Conservation (phyloP, 345 rosid genomes). For the Carallia brachiata region DNA sequence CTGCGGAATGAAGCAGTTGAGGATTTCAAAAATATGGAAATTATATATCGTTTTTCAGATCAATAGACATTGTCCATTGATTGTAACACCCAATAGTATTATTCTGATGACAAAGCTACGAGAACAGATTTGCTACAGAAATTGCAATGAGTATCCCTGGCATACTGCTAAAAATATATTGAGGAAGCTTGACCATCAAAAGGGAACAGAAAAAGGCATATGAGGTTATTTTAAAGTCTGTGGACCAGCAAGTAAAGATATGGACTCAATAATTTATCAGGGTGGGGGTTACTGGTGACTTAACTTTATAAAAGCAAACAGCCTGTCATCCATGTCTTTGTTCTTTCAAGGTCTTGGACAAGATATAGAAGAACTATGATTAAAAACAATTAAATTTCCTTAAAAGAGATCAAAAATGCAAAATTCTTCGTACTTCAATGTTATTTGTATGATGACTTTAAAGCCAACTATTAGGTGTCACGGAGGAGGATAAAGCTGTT, state of each 20-base stretch:
- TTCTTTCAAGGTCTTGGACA: not conserved
- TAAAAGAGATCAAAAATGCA: not conserved
- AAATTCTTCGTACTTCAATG: constrained; percentile 12
- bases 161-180: not conserved
- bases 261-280: not conserved
- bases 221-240: not conserved
- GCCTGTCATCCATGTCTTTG: constrained; percentile 17
- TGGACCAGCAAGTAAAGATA: constrained; percentile 8
- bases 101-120: too few relatives aligned
- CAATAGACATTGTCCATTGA: not conserved
- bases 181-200: not conserved
- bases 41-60: not conserved
- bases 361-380: not conserved
- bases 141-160: not conserved
- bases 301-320: constrained; percentile 15
- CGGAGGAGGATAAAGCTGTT: not conserved
- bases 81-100: too few relatives aligned
- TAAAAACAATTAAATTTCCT: not conserved
- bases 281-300: not conserved
- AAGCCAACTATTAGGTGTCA: not conserved
- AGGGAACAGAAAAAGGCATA: constrained; percentile 4
- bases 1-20: constrained; percentile 30
- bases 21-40: not conserved
- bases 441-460: constrained; percentile 2
- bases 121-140: too few relatives aligned